A percentile compares a stretch with the other conserved stretches of the same genome.
Evolutionary conservation across 768 basidiomycete genomes (phyloP).

Genomic region (Sporobolomyces pararoseus): DNA sequence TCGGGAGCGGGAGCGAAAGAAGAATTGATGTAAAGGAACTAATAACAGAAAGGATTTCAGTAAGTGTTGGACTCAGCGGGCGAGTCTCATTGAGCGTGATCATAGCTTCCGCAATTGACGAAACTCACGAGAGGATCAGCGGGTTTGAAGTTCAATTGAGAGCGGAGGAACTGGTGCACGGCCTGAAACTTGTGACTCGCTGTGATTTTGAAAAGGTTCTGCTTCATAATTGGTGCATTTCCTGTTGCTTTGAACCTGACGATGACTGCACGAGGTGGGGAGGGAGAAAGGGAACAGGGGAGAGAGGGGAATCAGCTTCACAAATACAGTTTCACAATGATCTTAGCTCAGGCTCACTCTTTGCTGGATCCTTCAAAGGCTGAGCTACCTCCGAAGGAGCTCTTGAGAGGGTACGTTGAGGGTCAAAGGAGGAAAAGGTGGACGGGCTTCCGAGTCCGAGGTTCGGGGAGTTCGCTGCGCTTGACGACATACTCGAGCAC

Average conservation of each 20-base stretch:
- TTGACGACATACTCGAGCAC: not conserved
- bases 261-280: constrained; percentile 62
- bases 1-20: constrained; percentile 79
- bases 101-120: no score
- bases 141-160: constrained; percentile 79
- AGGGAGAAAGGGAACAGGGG: constrained; percentile 65
- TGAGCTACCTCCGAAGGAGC: not conserved
- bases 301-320: not conserved
- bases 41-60: constrained; percentile 11
- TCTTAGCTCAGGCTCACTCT: constrained; percentile 43
- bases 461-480: constrained; percentile 9
- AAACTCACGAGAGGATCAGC: constrained; percentile 75
- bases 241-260: constrained; percentile 97
- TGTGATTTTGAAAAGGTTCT: constrained; percentile 97
- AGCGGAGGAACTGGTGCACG: constrained; percentile 86
- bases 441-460: not conserved
- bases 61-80: no score
- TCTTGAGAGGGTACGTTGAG: not conserved
- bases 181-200: constrained; percentile 90
- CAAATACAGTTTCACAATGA: no score
- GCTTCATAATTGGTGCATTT: constrained; percentile 97
- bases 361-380: constrained; percentile 46
- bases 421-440: not conserved
- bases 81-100: no score
- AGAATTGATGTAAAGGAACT: constrained; percentile 62